These are phyloP conservation scores for Diospyros lotus DNA, from an alignment of 148 eudicot species.

Conservation along the genomic window DNA sequence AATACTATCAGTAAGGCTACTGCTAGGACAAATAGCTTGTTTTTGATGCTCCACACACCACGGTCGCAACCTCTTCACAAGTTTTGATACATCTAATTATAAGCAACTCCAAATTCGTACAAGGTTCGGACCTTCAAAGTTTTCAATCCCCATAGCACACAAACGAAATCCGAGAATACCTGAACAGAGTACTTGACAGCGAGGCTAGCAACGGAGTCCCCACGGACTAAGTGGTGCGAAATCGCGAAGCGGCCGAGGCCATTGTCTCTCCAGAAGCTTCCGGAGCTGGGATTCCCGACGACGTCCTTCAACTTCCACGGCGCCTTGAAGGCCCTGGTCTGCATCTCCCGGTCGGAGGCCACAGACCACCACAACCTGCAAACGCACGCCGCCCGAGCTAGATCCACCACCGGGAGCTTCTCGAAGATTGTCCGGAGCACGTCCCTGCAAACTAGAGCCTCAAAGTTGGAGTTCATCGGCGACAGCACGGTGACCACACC, in stretches of 20 bases:
- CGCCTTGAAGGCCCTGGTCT: conserved; percentile 52
- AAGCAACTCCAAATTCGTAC: background rate
- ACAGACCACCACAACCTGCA: conserved; percentile 56
- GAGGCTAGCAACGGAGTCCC: conserved; percentile 74
- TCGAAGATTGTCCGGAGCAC: conserved; percentile 55
- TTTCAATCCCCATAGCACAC: background rate
- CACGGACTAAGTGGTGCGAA: conserved; percentile 59
- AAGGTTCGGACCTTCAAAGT: background rate
- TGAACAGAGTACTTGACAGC: conserved; percentile 94
- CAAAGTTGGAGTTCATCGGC: conserved; percentile 52
- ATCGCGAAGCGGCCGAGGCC: conserved; percentile 62
- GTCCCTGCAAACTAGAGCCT: conserved; percentile 55
- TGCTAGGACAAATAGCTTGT: background rate
- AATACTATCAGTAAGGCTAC: background rate
- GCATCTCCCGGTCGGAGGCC: conserved; percentile 70
- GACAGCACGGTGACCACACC: conserved; percentile 23
- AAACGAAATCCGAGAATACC: conserved; percentile 26
- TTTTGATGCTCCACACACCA: background rate
- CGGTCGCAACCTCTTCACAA: background rate
- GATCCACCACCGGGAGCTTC: conserved; percentile 53
- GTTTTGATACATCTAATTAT: background rate
- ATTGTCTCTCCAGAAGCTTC: conserved; percentile 81
- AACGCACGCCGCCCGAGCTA: conserved; percentile 80
- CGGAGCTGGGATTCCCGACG: conserved; percentile 75
- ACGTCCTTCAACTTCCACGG: conserved; percentile 73